A percentile compares a stretch with the other conserved stretches of the same genome.
phyloP scores from a whole-genome alignment of 805 yeast species.

The Ogataea pignaliae region DNA sequence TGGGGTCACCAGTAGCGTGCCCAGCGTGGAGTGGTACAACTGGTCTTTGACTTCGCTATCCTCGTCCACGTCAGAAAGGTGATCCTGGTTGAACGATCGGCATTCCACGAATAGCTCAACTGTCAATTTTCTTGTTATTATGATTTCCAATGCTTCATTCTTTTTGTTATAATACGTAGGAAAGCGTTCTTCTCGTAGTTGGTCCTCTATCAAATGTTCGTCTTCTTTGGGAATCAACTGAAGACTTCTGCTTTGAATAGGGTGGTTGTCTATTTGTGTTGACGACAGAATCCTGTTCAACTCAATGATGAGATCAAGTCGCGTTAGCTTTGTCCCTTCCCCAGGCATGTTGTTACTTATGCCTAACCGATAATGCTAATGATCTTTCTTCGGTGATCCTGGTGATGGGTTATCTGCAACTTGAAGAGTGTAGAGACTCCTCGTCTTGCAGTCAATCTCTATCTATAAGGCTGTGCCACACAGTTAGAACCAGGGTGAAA shows the following conservation, averaged over 20 bases:
- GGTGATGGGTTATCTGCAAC: no score
- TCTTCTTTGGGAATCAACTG: slow-evolving; percentile 29
- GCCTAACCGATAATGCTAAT: no score
- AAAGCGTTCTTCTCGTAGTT: slow-evolving; percentile 26
- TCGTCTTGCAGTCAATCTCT: no score
- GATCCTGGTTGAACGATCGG: slow-evolving; percentile 1
- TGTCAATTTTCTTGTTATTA: slow-evolving; percentile 11
- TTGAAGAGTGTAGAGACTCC: no score
- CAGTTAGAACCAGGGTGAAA: no score
- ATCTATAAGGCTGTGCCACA: no score
- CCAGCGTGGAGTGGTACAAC: slow-evolving; percentile 16
- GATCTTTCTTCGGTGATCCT: no score
- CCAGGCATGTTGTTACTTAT: no score
- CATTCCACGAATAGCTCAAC: slow-evolving; percentile 17
- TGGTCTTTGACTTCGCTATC: not conserved
- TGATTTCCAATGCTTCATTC: slow-evolving; percentile 10
- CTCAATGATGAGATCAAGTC: no score
- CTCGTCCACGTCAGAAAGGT: not conserved
- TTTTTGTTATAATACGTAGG: slow-evolving; percentile 5
- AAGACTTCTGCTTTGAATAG: slow-evolving; percentile 12
- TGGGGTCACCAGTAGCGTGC: slow-evolving; percentile 25
- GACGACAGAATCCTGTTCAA: no score
- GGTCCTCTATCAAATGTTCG: slow-evolving; percentile 22
- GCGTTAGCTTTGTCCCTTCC: no score
- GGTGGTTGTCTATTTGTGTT: no score